Evolutionary conservation across 176 grass and related monocot species (phyloP).

Genomic region (Zea luxurians): DNA sequence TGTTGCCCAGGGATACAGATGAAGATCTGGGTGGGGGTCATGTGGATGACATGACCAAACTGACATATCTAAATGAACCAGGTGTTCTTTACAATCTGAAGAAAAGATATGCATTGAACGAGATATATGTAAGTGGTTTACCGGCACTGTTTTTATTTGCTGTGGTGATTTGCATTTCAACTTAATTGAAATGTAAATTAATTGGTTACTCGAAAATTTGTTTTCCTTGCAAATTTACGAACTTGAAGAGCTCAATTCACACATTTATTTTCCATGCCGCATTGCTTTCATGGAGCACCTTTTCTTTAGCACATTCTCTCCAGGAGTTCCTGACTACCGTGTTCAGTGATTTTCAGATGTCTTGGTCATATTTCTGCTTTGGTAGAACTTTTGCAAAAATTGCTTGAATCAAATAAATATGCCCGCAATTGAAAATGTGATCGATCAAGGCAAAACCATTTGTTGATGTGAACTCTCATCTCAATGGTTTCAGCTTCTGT

Average conservation of each 20-base stretch:
- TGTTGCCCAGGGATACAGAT: slow-evolving; percentile 87
- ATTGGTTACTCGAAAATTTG: background rate
- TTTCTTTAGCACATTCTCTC: background rate
- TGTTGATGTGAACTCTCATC: background rate
- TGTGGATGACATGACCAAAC: slow-evolving; percentile 98
- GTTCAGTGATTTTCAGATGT: background rate
- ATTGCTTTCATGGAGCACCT: background rate
- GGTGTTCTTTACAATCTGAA: slow-evolving; percentile 95
- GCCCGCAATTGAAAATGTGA: background rate
- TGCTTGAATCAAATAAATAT: slow-evolving; percentile 12
- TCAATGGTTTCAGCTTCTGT: slow-evolving; percentile 11
- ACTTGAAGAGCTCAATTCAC: background rate
- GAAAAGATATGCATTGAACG: slow-evolving; percentile 92
- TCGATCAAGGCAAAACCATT: slow-evolving; percentile 23
- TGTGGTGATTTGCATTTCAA: background rate
- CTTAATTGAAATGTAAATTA: background rate
- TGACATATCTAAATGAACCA: slow-evolving; percentile 95
- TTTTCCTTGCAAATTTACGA: background rate
- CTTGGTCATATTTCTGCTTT: background rate
- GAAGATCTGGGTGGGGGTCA: slow-evolving; percentile 85
- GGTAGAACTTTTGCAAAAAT: background rate
- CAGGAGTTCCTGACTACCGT: background rate
- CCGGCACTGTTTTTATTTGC: slow-evolving; percentile 15
- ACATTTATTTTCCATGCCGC: background rate
- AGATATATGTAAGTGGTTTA: slow-evolving; percentile 79